A percentile compares a stretch with the other conserved stretches of the same genome.
Evolutionary conservation across 2,329 filamentous ascomycete species (phyloP).

Genomic region (Hypoxylon sp.): DNA sequence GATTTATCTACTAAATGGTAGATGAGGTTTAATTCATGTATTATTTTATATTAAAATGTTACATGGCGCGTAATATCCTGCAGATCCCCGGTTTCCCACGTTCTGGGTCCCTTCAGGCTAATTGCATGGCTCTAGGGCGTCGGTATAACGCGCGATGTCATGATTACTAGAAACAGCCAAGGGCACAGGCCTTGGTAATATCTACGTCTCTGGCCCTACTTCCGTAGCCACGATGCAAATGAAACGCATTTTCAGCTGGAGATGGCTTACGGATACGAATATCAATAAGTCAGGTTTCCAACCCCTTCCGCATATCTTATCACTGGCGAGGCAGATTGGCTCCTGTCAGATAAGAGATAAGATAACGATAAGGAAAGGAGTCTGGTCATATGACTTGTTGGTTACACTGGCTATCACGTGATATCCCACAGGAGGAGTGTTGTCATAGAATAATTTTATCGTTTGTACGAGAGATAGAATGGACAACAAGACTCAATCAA

Average conservation of each 20-base stretch:
- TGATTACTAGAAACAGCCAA: slow-evolving; percentile 7
- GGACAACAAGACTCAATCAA: too few relatives aligned
- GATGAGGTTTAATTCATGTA: neutral
- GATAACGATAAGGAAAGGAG: too few relatives aligned
- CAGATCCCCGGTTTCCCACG: slow-evolving; percentile 28
- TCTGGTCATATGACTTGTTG: too few relatives aligned
- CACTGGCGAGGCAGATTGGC: too few relatives aligned
- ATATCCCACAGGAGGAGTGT: too few relatives aligned
- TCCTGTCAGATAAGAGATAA: too few relatives aligned
- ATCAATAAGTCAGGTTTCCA: neutral
- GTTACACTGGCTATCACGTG: too few relatives aligned
- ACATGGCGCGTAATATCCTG: slow-evolving; percentile 14
- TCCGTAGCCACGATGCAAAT: neutral
- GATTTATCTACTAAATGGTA: neutral
- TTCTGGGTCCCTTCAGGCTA: slow-evolving; percentile 40
- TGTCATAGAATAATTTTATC: too few relatives aligned
- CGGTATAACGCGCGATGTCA: slow-evolving; percentile 15
- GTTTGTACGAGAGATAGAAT: too few relatives aligned
- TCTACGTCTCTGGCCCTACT: neutral
- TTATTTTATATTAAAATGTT: slow-evolving; percentile 21
- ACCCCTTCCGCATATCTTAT: neutral
- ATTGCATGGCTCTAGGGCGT: slow-evolving; percentile 19
- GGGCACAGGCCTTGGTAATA: too few relatives aligned
- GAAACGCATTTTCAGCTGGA: neutral
- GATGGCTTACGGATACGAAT: neutral